Conservation (phyloP, 371 early-diverging fungal species). For the Mucor piriformis region DNA sequence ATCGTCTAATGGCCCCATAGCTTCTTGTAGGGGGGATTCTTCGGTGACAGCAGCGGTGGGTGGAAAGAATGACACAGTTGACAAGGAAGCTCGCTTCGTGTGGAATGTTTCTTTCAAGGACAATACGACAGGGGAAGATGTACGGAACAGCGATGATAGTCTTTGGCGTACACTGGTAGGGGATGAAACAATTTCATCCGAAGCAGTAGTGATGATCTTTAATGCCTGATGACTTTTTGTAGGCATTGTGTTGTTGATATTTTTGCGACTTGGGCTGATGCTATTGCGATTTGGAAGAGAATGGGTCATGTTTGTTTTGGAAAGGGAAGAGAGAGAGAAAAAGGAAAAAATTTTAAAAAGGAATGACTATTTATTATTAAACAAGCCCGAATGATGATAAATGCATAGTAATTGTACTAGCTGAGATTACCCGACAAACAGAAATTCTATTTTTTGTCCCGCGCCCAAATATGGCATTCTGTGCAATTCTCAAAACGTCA, state of each 20-base stretch:
- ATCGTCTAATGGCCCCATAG: conserved; percentile 2
- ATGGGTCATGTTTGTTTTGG: conserved; percentile 3
- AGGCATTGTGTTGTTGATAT: not conserved
- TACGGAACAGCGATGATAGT: conserved; percentile 18
- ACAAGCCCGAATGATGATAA: not conserved
- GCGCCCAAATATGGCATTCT: no score
- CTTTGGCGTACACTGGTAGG: conserved; percentile 18
- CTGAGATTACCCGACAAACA: not conserved
- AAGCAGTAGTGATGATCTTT: conserved; percentile 8
- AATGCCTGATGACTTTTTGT: conserved; percentile 5
- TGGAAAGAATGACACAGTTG: conserved; percentile 1
- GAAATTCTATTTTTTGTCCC: no score
- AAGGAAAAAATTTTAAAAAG: not conserved
- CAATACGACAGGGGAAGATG: conserved; percentile 18
- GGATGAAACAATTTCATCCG: not conserved
- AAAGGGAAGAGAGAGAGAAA: conserved; percentile 6
- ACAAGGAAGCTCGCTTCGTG: conserved; percentile 1
- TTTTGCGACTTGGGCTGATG: conserved; percentile 8
- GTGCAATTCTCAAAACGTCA: not conserved
- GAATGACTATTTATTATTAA: not conserved
- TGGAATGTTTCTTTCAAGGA: conserved; percentile 12
- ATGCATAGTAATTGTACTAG: not conserved
- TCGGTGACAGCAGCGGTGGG: not conserved
- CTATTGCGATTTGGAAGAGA: conserved; percentile 15
- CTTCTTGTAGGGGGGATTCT: not conserved